A percentile compares a stretch with the other conserved stretches of the same genome.
phyloP scores from a whole-genome alignment of 1,139 yeast genomes.

The Suhomyces coccinellae region DNA sequence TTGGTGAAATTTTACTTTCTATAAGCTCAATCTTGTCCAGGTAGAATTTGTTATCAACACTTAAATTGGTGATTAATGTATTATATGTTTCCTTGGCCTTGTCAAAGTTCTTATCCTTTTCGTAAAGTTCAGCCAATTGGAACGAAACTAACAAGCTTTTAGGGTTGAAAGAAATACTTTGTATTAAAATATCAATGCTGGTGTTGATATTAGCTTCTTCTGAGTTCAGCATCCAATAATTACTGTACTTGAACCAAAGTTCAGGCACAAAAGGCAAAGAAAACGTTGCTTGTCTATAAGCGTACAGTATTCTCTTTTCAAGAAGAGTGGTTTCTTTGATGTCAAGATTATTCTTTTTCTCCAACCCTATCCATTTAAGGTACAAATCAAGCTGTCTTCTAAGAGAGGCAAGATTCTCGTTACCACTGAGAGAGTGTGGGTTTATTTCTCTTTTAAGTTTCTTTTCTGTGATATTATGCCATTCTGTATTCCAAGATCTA shows the following conservation, averaged over 20 bases:
- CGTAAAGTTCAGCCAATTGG: constrained; percentile 70
- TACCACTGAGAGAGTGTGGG: constrained; percentile 28
- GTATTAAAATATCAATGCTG: constrained; percentile 46
- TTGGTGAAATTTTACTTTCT: constrained; percentile 17
- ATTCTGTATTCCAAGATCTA: constrained; percentile 73
- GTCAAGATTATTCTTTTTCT: constrained; percentile 66
- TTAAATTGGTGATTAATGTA: constrained; percentile 45
- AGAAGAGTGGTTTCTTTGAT: constrained; percentile 50
- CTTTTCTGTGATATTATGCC: constrained; percentile 57
- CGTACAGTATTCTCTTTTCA: constrained; percentile 66
- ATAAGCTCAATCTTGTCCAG: constrained; percentile 26
- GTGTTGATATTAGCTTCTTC: constrained; percentile 38
- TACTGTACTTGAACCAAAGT: constrained; percentile 72
- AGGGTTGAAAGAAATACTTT: constrained; percentile 69
- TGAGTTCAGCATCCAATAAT: constrained; percentile 31
- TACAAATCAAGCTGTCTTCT: constrained; percentile 54
- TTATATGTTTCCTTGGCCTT: constrained; percentile 56
- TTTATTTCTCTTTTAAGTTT: constrained; percentile 35
- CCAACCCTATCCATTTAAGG: constrained; percentile 81
- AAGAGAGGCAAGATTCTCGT: constrained; percentile 27
- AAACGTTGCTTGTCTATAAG: constrained; percentile 70
- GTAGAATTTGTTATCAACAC: constrained; percentile 31
- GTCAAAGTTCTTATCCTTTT: constrained; percentile 53
- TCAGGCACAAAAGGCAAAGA: constrained; percentile 74
- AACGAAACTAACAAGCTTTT: constrained; percentile 66